phyloP scores from a whole-genome alignment of 257 asterid species.

The Lithospermum erythrorhizon region DNA sequence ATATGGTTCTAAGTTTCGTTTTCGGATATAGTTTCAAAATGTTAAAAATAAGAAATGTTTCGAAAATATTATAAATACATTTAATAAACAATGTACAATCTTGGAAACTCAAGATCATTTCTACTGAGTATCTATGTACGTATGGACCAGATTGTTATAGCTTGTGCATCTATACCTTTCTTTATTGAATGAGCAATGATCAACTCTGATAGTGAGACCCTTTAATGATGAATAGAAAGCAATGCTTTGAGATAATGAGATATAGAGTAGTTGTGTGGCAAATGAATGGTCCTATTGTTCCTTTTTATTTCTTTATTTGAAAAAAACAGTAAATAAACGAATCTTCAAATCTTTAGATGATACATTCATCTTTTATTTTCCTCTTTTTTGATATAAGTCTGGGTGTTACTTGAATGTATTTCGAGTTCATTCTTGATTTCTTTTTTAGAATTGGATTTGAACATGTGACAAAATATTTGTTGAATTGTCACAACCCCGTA shows the following conservation, averaged over 20 bases:
- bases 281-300: constrained; percentile 7
- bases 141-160: constrained; percentile 24
- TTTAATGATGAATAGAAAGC: constrained; percentile 21
- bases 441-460: constrained; percentile 8
- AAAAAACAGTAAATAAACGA: background rate
- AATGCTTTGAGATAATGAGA: constrained; percentile 4
- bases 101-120: too few species aligned
- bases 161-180: constrained; percentile 11
- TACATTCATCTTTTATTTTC: background rate
- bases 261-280: constrained; percentile 3
- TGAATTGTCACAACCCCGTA: constrained; percentile 19
- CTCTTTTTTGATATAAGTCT: constrained; percentile 4
- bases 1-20: too few species aligned
- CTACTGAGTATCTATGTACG: too few species aligned
- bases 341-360: background rate
- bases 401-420: constrained; percentile 10
- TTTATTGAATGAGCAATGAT: constrained; percentile 21
- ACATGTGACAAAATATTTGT: constrained; percentile 16
- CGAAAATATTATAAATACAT: too few species aligned
- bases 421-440: constrained; percentile 18
- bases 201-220: constrained; percentile 22
- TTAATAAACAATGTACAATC: too few species aligned
- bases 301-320: background rate
- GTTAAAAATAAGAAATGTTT: too few species aligned
- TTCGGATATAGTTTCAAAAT: too few species aligned